These are phyloP conservation scores for Phenoliferia sp. DNA, from an alignment of 1,284 basidiomycete species.

Conservation along the genomic window DNA sequence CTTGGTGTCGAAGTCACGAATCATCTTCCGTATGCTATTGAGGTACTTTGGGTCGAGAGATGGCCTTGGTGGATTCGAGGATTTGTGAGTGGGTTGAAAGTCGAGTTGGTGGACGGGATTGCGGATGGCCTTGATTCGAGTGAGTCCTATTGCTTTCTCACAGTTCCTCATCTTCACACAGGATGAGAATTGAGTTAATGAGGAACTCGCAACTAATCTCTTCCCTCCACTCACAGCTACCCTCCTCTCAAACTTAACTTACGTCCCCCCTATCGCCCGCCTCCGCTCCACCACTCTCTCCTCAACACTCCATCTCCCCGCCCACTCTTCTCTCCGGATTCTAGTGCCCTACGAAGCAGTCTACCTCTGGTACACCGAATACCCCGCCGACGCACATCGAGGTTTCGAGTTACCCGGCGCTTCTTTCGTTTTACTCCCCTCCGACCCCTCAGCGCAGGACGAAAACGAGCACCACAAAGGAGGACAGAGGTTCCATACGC, in stretches of 20 bases:
- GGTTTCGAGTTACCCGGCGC: constrained; percentile 84
- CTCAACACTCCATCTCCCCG: constrained; percentile 62
- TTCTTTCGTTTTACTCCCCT: constrained; percentile 49
- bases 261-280: constrained; percentile 65
- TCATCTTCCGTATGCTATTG: constrained; percentile 50
- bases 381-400: constrained; percentile 89
- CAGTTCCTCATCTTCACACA: too few relatives aligned
- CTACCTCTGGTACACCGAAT: constrained; percentile 89
- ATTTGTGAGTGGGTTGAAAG: constrained; percentile 72
- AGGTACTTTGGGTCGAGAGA: constrained; percentile 76
- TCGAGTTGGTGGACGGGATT: constrained; percentile 34
- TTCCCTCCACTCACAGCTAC: background rate
- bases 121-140: background rate
- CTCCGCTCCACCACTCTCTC: constrained; percentile 68
- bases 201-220: background rate
- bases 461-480: background rate
- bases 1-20: constrained; percentile 70
- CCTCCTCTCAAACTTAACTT: constrained; percentile 48
- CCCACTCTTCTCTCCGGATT: constrained; percentile 59
- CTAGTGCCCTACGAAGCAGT: constrained; percentile 73
- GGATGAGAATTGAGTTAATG: too few relatives aligned
- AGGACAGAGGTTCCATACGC: constrained; percentile 54
- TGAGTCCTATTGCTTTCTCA: background rate
- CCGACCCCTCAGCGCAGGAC: constrained; percentile 19
- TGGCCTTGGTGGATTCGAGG: constrained; percentile 90